phyloP scores from a whole-genome alignment of 1,284 basidiomycete species.

The Entoloma clypeatum region DNA sequence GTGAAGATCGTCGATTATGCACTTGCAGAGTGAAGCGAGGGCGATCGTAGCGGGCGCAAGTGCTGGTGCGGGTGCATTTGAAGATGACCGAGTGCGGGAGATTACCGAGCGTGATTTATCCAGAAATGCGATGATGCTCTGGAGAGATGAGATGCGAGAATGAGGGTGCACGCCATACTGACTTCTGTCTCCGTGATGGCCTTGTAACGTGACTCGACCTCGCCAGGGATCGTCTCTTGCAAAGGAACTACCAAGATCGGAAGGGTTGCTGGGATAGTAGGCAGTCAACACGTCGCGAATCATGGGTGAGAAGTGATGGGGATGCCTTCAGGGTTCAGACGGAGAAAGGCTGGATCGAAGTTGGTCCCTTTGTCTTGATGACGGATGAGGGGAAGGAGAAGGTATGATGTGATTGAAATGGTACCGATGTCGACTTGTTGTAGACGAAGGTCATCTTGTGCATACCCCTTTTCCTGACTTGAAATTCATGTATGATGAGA shows the following conservation, averaged over 20 bases:
- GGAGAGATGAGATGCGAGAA: slow-evolving; percentile 6
- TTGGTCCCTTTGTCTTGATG: slow-evolving; percentile 62
- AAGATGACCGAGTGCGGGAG: slow-evolving; percentile 66
- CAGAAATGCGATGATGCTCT: slow-evolving; percentile 79
- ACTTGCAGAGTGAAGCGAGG: slow-evolving; percentile 52
- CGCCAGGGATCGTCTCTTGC: slow-evolving; percentile 64
- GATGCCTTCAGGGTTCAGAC: slow-evolving; percentile 74
- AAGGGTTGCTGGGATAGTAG: slow-evolving; percentile 56
- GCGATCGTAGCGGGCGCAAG: slow-evolving; percentile 81
- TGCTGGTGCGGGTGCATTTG: slow-evolving; percentile 68
- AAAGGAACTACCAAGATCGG: slow-evolving; percentile 83
- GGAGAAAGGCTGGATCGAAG: slow-evolving; percentile 60
- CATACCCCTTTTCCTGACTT: slow-evolving; percentile 73
- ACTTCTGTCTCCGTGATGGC: slow-evolving; percentile 77
- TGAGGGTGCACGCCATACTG: slow-evolving; percentile 17
- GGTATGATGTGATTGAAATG: slow-evolving; percentile 1
- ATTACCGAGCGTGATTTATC: slow-evolving; percentile 73
- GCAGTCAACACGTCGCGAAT: not conserved
- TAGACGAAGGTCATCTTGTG: slow-evolving; percentile 60
- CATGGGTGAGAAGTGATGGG: not conserved
- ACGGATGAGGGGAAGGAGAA: slow-evolving; percentile 1
- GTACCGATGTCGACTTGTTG: slow-evolving; percentile 62
- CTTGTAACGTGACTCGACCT: slow-evolving; percentile 78
- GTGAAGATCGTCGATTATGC: slow-evolving; percentile 66
- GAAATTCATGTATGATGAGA: slow-evolving; percentile 8